Percentiles rank a stretch among this genome's conserved stretches.
Evolutionary conservation across 2,329 filamentous ascomycete species (phyloP).

Genomic region (Aspergillus felis): DNA sequence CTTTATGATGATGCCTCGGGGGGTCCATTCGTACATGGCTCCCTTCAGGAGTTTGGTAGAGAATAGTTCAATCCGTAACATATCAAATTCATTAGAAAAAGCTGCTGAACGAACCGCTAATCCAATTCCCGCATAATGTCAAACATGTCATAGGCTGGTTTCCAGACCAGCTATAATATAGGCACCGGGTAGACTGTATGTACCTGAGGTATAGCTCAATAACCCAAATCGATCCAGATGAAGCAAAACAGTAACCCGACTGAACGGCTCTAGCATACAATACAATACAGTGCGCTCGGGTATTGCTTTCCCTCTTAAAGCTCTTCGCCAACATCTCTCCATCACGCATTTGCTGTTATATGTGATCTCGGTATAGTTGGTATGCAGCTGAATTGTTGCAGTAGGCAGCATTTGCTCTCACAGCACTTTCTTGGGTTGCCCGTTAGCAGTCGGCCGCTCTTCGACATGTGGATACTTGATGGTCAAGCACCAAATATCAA

Average conservation of each 20-base stretch:
- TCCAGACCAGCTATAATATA: background rate
- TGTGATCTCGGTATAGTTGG: conserved; percentile 11
- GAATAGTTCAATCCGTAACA: background rate
- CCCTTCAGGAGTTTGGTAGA: background rate
- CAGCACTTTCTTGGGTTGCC: conserved; percentile 9
- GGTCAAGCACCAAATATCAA: conserved; percentile 97
- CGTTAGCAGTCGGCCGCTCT: conserved; percentile 26
- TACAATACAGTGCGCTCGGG: background rate
- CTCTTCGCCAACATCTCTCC: background rate
- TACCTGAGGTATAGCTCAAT: background rate
- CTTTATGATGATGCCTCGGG: background rate
- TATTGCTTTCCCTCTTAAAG: background rate
- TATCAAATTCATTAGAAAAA: background rate
- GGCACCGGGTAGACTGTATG: background rate
- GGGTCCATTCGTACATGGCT: background rate
- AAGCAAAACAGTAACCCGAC: background rate
- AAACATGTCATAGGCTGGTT: background rate
- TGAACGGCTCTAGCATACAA: background rate
- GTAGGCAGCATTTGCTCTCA: background rate
- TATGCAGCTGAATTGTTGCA: conserved; percentile 2
- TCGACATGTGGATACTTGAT: conserved; percentile 76
- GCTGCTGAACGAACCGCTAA: conserved; percentile 13
- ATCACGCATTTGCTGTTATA: background rate
- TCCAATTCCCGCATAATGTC: conserved; percentile 7
- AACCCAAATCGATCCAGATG: background rate